Evolutionary conservation across 2,329 filamentous ascomycete genomes (phyloP).

Genomic region (Colletotrichum tanaceti): DNA sequence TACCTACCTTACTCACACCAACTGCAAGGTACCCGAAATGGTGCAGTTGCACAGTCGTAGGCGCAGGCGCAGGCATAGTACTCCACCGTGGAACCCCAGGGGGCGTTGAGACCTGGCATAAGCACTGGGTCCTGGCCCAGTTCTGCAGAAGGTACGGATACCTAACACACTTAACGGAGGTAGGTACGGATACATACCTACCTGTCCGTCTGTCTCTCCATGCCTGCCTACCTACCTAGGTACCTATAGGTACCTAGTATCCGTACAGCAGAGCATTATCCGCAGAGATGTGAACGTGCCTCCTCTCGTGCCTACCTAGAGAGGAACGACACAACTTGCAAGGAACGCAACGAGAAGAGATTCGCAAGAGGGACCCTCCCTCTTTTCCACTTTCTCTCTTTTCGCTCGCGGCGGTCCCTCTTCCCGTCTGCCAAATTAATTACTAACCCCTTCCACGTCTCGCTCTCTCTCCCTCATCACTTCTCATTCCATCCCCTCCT

Average conservation of each 20-base stretch:
- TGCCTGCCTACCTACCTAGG: too few relatives aligned
- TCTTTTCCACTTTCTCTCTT: slow-evolving; percentile 16
- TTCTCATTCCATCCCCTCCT: slow-evolving; percentile 10
- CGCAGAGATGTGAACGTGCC: not conserved
- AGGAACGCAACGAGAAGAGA: not conserved
- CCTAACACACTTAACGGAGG: too few relatives aligned
- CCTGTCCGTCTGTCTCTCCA: not conserved
- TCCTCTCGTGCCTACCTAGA: slow-evolving; percentile 1
- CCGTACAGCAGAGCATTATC: not conserved
- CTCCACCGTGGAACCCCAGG: slow-evolving; percentile 28
- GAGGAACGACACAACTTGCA: not conserved
- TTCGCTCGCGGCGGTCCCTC: slow-evolving; percentile 10
- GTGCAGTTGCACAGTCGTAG: slow-evolving; percentile 22
- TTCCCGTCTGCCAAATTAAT: slow-evolving; percentile 18
- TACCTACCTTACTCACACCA: not conserved
- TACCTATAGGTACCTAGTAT: too few relatives aligned
- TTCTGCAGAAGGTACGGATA: too few relatives aligned
- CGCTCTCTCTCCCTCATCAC: slow-evolving; percentile 12
- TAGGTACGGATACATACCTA: too few relatives aligned
- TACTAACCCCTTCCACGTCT: slow-evolving; percentile 27
- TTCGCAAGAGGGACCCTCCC: slow-evolving; percentile 16
- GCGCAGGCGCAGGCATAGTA: slow-evolving; percentile 2
- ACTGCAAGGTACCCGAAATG: slow-evolving; percentile 37
- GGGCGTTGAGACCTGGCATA: slow-evolving; percentile 23
- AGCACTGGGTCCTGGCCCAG: slow-evolving; percentile 1